Evolutionary conservation across 176 grass and related monocot species (phyloP), one percentile per base, ranked within the genome.

Genomic region (Zoysia japonica): DNA sequence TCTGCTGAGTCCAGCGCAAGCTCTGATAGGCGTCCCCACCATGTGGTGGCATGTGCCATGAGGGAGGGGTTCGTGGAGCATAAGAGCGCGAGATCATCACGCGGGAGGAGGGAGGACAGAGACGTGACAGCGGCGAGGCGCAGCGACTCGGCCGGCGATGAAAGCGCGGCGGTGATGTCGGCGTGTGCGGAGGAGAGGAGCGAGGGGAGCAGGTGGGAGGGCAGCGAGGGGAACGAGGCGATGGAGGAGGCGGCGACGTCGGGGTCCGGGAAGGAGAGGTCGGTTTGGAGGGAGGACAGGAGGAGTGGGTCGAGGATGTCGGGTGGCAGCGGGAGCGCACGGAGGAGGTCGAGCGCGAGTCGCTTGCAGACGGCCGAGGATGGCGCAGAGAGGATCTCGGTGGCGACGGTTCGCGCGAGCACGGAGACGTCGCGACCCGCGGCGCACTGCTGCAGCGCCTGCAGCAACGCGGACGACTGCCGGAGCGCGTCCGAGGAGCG

Each of bases 321-420:
- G 6, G 92, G 92, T 14, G 92, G 87, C n/a, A 91, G 80, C 44
- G 86, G 88, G 3, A 90, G 89, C 67, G 88, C 85, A 49, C 92
- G 92, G 84, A 99, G 90, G 71, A 99, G 96, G 59, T 99, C 88
- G 59, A 95, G 93, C 49, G 90, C 90, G 50, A 99, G 92, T 84
- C 93, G 91, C 84, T 99, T 99, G 66, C 88, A 99, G 2, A 99
- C 86, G 19, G 92, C 96, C 36, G 92, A 93, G 37, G 96, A 82
- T 1, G 96, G 96, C 37, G 88, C 86, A 0, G 88, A 70, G 5
- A 99, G 68, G 88, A 99, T 99, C 92, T 99, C 92, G 62, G 93
- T 93, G 40, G 88, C 83, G 3, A 78, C 82, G 4, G 90, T 87
- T 63, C 89, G 83, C 5, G 96, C 92, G 48, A 99, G 88, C 9